A percentile compares a stretch with the other conserved stretches of the same genome.
Evolutionary conservation across 1,284 basidiomycete genomes (phyloP).

Genomic region (Amylostereum areolatum): DNA sequence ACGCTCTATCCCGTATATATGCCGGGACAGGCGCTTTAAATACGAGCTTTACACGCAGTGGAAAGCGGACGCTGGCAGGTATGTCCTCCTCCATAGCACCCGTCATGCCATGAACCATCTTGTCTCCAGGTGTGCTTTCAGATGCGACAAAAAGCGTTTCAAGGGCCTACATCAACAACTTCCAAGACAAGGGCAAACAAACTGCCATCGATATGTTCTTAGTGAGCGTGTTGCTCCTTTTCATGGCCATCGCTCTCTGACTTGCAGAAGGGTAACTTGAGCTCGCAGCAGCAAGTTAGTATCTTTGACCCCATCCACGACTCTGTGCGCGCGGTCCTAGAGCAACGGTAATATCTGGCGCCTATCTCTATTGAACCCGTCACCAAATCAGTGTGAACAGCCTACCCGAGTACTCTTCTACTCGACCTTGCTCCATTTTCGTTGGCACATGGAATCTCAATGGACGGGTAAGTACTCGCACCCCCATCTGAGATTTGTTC

Average conservation of each 20-base stretch:
- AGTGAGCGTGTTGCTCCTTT: slow-evolving; percentile 36
- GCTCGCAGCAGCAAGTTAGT: slow-evolving; percentile 79
- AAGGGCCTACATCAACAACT: slow-evolving; percentile 96
- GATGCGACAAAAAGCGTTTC: slow-evolving; percentile 97
- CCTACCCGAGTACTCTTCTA: slow-evolving; percentile 80
- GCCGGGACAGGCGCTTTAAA: slow-evolving; percentile 97
- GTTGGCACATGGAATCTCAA: slow-evolving; percentile 96
- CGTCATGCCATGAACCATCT: slow-evolving; percentile 6
- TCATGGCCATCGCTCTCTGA: background rate
- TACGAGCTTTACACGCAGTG: slow-evolving; percentile 90
- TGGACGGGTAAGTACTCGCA: slow-evolving; percentile 55
- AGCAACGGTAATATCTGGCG: slow-evolving; percentile 44
- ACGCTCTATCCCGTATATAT: slow-evolving; percentile 87
- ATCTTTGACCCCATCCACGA: slow-evolving; percentile 96
- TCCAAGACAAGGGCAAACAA: slow-evolving; percentile 95
- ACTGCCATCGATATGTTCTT: slow-evolving; percentile 93
- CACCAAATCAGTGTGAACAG: slow-evolving; percentile 31
- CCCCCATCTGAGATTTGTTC: slow-evolving; percentile 7
- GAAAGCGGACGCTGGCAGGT: slow-evolving; percentile 89
- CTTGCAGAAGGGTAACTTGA: slow-evolving; percentile 76
- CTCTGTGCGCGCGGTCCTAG: slow-evolving; percentile 66
- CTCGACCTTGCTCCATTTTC: slow-evolving; percentile 70
- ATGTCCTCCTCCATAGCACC: background rate
- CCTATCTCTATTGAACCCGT: slow-evolving; percentile 6
- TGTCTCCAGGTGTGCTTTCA: slow-evolving; percentile 68